phyloP scores from a whole-genome alignment of 2,329 filamentous ascomycete genomes.

The Pseudogymnoascus sp. region DNA sequence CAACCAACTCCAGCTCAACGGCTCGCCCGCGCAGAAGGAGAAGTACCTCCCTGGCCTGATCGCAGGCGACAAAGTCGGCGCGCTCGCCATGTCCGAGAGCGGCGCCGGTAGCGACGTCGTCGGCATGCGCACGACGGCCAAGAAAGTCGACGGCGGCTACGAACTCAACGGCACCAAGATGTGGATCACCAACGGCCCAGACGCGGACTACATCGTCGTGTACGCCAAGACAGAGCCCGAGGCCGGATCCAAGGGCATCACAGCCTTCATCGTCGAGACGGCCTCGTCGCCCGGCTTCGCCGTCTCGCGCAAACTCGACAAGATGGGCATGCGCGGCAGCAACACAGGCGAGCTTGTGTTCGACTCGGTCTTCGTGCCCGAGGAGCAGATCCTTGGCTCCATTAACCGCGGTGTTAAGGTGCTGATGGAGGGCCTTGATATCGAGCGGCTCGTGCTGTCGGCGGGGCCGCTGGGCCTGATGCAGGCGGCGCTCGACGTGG shows the following conservation, averaged over 20 bases:
- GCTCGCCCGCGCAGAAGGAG: slow-evolving; percentile 67
- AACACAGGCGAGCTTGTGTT: slow-evolving; percentile 94
- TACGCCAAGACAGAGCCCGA: slow-evolving; percentile 90
- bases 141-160: slow-evolving; percentile 75
- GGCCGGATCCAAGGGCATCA: slow-evolving; percentile 81
- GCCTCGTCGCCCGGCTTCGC: slow-evolving; percentile 62
- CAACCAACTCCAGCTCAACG: slow-evolving; percentile 92
- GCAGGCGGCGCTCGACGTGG: slow-evolving; percentile 81
- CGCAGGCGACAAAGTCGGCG: slow-evolving; percentile 73
- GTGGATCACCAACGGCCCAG: slow-evolving; percentile 99
- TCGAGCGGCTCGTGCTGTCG: slow-evolving; percentile 86
- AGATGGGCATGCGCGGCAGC: slow-evolving; percentile 94
- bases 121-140: slow-evolving; percentile 84
- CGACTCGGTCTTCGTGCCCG: slow-evolving; percentile 82
- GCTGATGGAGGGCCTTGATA: slow-evolving; percentile 91
- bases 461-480: slow-evolving; percentile 90
- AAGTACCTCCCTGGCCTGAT: slow-evolving; percentile 76
- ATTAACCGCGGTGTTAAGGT: slow-evolving; percentile 80
- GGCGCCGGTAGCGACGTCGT: slow-evolving; percentile 90
- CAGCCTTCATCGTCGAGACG: slow-evolving; percentile 81
- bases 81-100: slow-evolving; percentile 91
- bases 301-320: slow-evolving; percentile 86
- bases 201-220: slow-evolving; percentile 89
- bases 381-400: slow-evolving; percentile 70
- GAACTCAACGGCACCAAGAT: slow-evolving; percentile 87